Conservation (phyloP, 345 rosid genomes). For the Nasturtium officinale region DNA sequence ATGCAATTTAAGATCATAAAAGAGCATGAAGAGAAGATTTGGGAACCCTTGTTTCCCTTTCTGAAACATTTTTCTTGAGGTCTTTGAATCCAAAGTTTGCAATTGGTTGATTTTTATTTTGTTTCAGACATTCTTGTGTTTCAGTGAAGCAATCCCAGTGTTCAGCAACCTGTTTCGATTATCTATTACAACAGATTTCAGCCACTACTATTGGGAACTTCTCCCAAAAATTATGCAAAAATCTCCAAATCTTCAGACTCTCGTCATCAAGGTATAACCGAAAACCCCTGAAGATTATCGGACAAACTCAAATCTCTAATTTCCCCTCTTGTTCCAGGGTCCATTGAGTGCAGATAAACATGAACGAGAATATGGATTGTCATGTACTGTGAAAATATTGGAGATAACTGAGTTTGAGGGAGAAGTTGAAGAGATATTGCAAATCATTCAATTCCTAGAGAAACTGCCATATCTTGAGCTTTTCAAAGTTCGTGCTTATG, state of each 20-base stretch:
- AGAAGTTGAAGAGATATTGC: not conserved
- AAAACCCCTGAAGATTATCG: not conserved
- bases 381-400: slow-evolving; percentile 7
- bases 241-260: not conserved
- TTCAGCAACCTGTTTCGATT: not conserved
- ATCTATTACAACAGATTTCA: not conserved
- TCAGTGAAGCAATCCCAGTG: slow-evolving; percentile 9
- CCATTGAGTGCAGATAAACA: not conserved
- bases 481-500: not conserved
- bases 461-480: slow-evolving; percentile 4
- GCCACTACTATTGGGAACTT: not conserved
- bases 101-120: not conserved
- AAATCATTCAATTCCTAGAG: not conserved
- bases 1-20: not conserved
- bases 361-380: not conserved
- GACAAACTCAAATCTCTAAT: not conserved
- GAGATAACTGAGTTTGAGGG: not conserved
- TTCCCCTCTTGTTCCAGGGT: not conserved
- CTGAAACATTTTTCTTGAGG: not conserved
- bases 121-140: not conserved
- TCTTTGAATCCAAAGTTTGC: not conserved
- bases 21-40: not conserved
- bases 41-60: not conserved
- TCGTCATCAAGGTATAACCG: slow-evolving; percentile 5
- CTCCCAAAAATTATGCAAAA: not conserved